Conservation (phyloP, 1,284 basidiomycete species). For the Salmacisia buchloeana region DNA sequence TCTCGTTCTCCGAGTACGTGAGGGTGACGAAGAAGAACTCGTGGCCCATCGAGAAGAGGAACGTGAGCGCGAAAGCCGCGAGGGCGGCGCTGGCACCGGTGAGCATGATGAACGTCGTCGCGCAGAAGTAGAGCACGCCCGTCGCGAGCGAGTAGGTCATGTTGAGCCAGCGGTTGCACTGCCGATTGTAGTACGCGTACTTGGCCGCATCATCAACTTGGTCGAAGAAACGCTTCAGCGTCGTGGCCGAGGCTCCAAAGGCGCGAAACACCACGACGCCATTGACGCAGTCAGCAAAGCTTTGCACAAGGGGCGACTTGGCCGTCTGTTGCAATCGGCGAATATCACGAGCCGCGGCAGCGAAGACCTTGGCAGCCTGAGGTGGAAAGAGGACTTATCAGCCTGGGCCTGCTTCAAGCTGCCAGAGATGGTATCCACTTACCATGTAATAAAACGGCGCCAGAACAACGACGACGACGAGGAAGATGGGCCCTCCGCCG, state of each 20-base stretch:
- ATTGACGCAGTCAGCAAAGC: constrained; percentile 48
- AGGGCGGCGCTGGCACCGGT: constrained; percentile 53
- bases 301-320: constrained; percentile 46
- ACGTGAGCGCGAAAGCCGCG: constrained; percentile 41
- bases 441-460: neutral
- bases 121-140: constrained; percentile 53
- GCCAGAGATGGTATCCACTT: neutral
- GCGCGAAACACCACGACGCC: constrained; percentile 57
- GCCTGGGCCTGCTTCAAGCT: constrained; percentile 19
- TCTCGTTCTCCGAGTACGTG: constrained; percentile 51
- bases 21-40: constrained; percentile 16
- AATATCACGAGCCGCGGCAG: constrained; percentile 55
- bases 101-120: constrained; percentile 54
- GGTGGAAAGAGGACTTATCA: constrained; percentile 20
- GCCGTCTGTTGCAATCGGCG: constrained; percentile 44
- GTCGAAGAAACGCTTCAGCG: constrained; percentile 52
- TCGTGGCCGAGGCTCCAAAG: constrained; percentile 52
- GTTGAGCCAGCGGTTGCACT: constrained; percentile 24
- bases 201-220: constrained; percentile 55
- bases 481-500: constrained; percentile 11
- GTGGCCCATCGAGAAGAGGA: constrained; percentile 52
- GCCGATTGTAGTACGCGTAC: constrained; percentile 36
- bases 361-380: constrained; percentile 47
- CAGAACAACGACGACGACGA: constrained; percentile 26
- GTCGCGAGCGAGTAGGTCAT: constrained; percentile 48